Conservation (phyloP, 495 filamentous ascomycete genomes). For the Xanthoparmelia taractica region DNA sequence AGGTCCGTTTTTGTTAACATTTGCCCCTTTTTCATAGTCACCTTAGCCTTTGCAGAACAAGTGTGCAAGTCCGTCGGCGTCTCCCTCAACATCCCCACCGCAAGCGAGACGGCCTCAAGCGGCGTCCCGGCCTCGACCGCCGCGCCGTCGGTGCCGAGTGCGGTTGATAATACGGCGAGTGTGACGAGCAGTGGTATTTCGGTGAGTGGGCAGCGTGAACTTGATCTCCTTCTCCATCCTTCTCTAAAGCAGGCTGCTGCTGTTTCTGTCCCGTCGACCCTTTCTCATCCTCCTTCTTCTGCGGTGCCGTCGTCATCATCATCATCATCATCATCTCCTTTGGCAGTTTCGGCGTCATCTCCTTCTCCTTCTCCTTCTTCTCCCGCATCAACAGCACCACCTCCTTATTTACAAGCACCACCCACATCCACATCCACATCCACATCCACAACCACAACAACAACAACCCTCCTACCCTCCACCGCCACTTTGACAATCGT, state of each 20-base stretch:
- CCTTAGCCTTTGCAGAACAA: constrained; percentile 16
- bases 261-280: not conserved
- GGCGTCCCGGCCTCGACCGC: not conserved
- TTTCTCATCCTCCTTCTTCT: not conserved
- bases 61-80: constrained; percentile 18
- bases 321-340: not conserved
- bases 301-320: too few relatives aligned
- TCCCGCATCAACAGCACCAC: not conserved
- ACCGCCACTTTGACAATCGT: not conserved
- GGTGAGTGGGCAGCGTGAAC: not conserved
- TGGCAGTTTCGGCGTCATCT: not conserved
- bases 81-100: constrained; percentile 2
- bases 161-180: not conserved
- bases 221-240: not conserved
- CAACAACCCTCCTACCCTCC: not conserved
- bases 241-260: not conserved
- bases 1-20: constrained; percentile 1
- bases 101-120: not conserved
- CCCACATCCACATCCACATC: not conserved
- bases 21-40: not conserved
- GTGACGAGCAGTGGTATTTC: constrained; percentile 6
- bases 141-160: not conserved
- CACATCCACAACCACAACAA: not conserved
- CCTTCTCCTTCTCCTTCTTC: not conserved
- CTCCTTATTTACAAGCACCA: not conserved